Conservation (phyloP, 1,284 basidiomycete species). For the Sutorius eximius region DNA sequence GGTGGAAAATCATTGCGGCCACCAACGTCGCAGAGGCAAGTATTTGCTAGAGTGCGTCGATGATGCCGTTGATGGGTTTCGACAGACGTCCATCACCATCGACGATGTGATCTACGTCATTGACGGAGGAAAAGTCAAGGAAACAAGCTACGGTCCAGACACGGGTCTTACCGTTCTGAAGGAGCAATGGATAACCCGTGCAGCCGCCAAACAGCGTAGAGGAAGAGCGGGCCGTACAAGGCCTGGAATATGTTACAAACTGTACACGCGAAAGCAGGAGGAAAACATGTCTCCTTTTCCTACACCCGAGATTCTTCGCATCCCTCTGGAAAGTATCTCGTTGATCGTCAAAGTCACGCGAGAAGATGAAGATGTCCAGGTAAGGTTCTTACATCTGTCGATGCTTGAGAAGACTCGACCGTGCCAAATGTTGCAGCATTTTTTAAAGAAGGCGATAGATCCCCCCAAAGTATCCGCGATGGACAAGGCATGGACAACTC, state of each 20-base stretch:
- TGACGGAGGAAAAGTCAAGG: constrained; percentile 87
- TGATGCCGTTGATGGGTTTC: constrained; percentile 1
- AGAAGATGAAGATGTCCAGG: constrained; percentile 79
- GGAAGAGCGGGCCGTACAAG: constrained; percentile 90
- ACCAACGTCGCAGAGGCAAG: constrained; percentile 86
- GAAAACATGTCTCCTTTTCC: constrained; percentile 72
- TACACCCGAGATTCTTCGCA: constrained; percentile 87
- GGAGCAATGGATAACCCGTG: constrained; percentile 80
- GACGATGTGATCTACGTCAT: constrained; percentile 88
- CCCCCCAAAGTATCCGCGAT: constrained; percentile 80
- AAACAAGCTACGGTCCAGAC: constrained; percentile 80
- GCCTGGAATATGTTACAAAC: constrained; percentile 81
- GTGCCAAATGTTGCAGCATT: constrained; percentile 36
- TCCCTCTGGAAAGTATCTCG: constrained; percentile 83
- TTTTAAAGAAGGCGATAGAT: constrained; percentile 76
- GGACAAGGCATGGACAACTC: constrained; percentile 73
- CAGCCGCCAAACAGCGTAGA: constrained; percentile 81
- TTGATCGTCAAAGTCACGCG: constrained; percentile 83
- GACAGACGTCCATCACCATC: constrained; percentile 91
- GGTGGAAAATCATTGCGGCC: constrained; percentile 85
- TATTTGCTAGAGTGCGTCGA: not conserved
- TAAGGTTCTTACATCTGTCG: constrained; percentile 28
- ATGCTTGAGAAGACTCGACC: not conserved
- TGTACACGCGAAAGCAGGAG: constrained; percentile 80
- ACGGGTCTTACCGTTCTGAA: constrained; percentile 74